These are phyloP conservation scores for Lichenothelia convexa DNA, from an alignment of 495 filamentous ascomycete genomes.

Conservation along the genomic window DNA sequence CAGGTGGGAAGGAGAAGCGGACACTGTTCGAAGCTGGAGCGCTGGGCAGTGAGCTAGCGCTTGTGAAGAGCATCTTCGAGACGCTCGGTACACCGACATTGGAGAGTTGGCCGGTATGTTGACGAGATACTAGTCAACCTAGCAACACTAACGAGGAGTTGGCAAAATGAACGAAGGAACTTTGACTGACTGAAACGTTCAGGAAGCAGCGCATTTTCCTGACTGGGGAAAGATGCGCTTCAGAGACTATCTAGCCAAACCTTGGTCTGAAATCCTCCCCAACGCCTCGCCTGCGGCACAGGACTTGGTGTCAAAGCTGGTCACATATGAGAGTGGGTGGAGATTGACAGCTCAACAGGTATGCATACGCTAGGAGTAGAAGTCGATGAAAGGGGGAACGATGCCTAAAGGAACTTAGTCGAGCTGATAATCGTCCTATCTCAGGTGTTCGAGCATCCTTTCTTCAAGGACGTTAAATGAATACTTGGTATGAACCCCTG, in stretches of 20 bases:
- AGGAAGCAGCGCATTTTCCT: conserved; percentile 37
- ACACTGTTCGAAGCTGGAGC: conserved; percentile 72
- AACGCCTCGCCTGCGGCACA: conserved; percentile 29
- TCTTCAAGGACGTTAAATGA: no score
- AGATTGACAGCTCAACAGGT: conserved; percentile 31
- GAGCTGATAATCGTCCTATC: no score
- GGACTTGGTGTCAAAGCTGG: conserved; percentile 34
- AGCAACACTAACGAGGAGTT: background rate
- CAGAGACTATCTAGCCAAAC: conserved; percentile 28
- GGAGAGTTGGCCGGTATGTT: conserved; percentile 55
- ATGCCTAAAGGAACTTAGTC: no score
- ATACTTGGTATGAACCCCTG: no score
- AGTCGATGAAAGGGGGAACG: no score
- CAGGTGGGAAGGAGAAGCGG: no score
- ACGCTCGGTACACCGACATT: conserved; percentile 68
- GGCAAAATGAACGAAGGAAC: background rate
- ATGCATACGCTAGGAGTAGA: no score
- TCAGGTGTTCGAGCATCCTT: no score
- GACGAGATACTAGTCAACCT: background rate
- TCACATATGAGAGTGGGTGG: conserved; percentile 37
- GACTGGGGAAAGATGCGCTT: conserved; percentile 55
- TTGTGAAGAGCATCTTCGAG: conserved; percentile 80
- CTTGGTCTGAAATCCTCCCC: conserved; percentile 36
- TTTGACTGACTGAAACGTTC: conserved; percentile 2
- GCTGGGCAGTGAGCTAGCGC: conserved; percentile 75